Evolutionary conservation across 2,329 filamentous ascomycete species (phyloP), one percentile per base, ranked within the genome.

Genomic region (Botrytis pseudocinerea): DNA sequence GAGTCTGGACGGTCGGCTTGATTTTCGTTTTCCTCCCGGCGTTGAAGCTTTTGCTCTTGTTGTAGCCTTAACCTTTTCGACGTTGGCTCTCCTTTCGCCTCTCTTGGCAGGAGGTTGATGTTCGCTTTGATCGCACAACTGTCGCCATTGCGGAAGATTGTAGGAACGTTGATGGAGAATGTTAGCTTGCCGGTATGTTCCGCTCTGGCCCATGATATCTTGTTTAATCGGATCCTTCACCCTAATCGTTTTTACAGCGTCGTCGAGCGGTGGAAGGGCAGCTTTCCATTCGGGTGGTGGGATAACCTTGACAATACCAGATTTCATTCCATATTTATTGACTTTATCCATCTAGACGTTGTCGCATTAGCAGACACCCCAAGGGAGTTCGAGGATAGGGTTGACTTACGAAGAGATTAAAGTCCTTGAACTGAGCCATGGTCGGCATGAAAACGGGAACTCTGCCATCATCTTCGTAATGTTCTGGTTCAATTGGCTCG

Each of bases 151-250:
- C 0, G 95, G 95, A 7, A 99, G 86, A 78, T 98, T 99, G 85
- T 99, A 99, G 22, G 94, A 94, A 81, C 96, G 89, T 81, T 97
- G 94, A 83, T 98, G 97, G 79, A 98, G 91, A 74, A 99, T 95
- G 81, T 99, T 99, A 80, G 96, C 93, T 82, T 99, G 96, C 51
- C 95, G 95, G 81, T 98, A 99, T 73, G 93, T 97, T 73, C 96
- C 97, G 80, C 95, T 94, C 69, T 93, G 94, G 60, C 96, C 96
- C 86, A 97, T 95, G 79, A 99, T 99, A 79, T 99, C 96, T 82
- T 99, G 96, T 80, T 94, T 97, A 81, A 99, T 98, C 5, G 96
- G 96, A 77, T 99, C 97, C 83, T 95, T 95, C 80, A 99, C 95
- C 80, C 91, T 92, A 82, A 99, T 93, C 75, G 92, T 91, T 83